Conservation (phyloP, 148 eudicot species). For the Cornus suecica region DNA sequence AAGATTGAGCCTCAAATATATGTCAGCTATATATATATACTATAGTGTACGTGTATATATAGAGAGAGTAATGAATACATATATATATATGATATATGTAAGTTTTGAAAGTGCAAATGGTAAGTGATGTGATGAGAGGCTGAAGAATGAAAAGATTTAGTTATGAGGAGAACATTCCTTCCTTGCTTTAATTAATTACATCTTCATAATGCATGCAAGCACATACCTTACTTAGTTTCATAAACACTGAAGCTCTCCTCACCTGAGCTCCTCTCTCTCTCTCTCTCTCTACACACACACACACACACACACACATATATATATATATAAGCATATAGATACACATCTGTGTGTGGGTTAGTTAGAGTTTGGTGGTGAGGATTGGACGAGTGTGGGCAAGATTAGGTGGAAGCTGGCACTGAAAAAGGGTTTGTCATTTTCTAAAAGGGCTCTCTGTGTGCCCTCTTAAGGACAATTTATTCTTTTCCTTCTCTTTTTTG, state of each 20-base stretch:
- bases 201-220: too few species aligned
- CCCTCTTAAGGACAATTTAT: not conserved
- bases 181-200: too few species aligned
- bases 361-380: constrained; percentile 7
- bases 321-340: not conserved
- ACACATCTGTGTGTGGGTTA: constrained; percentile 5
- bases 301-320: too few species aligned
- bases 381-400: constrained; percentile 23
- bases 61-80: too few species aligned
- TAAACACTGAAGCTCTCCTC: not conserved
- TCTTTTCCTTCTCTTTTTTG: not conserved
- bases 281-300: not conserved
- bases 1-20: too few species aligned
- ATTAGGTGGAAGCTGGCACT: constrained; percentile 23
- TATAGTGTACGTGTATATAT: too few species aligned
- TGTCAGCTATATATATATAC: too few species aligned
- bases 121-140: not conserved
- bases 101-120: not conserved
- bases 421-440: constrained; percentile 9
- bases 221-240: not conserved
- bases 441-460: not conserved
- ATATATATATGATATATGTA: too few species aligned
- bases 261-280: not conserved
- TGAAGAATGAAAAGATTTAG: not conserved
- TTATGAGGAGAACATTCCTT: too few species aligned